Conservation (phyloP, 106 monocot species). For the Dendrobium chrysotoxum region DNA sequence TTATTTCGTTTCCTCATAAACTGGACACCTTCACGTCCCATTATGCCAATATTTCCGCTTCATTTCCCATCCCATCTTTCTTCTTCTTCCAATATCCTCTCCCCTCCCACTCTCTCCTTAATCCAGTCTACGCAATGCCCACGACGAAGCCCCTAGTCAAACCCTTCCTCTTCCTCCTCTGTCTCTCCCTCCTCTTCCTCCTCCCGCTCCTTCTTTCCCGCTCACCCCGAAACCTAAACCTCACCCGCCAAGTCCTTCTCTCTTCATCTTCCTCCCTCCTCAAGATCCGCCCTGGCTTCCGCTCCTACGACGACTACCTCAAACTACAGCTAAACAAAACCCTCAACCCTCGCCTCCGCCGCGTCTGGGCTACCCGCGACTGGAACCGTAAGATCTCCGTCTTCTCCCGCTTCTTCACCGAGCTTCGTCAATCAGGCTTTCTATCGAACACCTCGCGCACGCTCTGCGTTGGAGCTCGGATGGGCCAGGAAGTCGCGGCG, state of each 20-base stretch:
- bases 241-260: neutral
- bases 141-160: conserved; percentile 19
- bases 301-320: conserved; percentile 72
- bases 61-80: neutral
- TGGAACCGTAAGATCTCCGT: conserved; percentile 82
- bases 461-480: conserved; percentile 82
- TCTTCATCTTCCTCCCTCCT: conserved; percentile 14
- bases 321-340: conserved; percentile 84
- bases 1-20: too few species aligned
- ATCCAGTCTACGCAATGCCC: neutral
- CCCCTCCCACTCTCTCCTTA: neutral
- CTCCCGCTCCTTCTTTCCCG: conserved; percentile 6
- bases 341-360: conserved; percentile 71
- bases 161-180: conserved; percentile 30
- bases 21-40: too few species aligned
- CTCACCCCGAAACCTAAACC: neutral
- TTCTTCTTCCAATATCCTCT: neutral
- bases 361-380: conserved; percentile 81
- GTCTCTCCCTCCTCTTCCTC: conserved; percentile 18
- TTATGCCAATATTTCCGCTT: neutral
- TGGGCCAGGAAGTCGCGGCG: conserved; percentile 89
- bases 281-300: conserved; percentile 53
- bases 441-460: conserved; percentile 62
- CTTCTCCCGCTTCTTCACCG: conserved; percentile 67
- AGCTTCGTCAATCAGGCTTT: conserved; percentile 27